Conservation (phyloP, 139 green algal genomes). For the Volvox africanus region DNA sequence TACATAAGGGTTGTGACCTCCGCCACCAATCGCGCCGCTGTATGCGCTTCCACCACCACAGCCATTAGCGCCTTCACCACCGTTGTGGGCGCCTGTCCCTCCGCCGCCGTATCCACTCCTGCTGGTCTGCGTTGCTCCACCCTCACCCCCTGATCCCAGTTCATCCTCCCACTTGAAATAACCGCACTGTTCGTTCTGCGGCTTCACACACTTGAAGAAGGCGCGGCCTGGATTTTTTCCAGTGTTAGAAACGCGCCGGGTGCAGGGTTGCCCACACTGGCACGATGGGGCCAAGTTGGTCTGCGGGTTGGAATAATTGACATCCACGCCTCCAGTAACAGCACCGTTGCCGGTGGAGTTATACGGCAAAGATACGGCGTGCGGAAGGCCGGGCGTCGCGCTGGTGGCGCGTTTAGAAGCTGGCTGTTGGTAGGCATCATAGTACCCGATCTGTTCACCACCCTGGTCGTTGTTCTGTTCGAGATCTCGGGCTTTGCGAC, state of each 20-base stretch:
- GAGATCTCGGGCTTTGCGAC: not conserved
- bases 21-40: not conserved
- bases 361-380: not conserved
- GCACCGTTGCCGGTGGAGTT: not conserved
- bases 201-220: conserved; percentile 41
- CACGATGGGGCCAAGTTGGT: not conserved
- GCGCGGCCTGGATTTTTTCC: conserved; percentile 24
- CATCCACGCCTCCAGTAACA: not conserved
- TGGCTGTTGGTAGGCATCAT: not conserved
- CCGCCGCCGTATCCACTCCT: too few relatives aligned
- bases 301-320: not conserved
- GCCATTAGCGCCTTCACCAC: not conserved
- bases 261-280: not conserved
- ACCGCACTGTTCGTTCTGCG: conserved; percentile 14
- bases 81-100: too few relatives aligned
- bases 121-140: too few relatives aligned
- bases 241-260: conserved; percentile 24
- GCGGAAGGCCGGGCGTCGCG: not conserved
- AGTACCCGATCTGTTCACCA: not conserved
- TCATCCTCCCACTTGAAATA: conserved; percentile 53
- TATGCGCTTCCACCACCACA: not conserved
- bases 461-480: not conserved
- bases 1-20: conserved; percentile 15
- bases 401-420: not conserved
- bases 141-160: not conserved